Percentiles rank a stretch among this genome's conserved stretches.
phyloP scores from a whole-genome alignment of 2,329 filamentous ascomycete genomes.

The Xylariaceae sp. region DNA sequence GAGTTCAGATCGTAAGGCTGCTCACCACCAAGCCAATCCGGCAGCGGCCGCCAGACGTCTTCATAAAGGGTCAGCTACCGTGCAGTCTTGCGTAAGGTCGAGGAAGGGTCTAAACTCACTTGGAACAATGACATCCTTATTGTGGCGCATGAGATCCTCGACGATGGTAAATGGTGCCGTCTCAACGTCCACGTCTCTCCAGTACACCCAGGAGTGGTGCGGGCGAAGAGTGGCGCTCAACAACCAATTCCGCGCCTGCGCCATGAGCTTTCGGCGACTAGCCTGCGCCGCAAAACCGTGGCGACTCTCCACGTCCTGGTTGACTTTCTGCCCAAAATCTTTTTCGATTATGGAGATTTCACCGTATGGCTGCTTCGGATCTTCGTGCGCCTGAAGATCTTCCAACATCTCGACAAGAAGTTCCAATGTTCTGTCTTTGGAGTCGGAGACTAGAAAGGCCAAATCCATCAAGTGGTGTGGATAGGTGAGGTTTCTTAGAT shows the following conservation, averaged over 20 bases:
- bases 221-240: constrained; percentile 88
- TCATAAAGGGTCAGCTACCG: constrained; percentile 1
- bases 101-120: constrained; percentile 61
- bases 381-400: constrained; percentile 72
- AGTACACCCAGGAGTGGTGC: constrained; percentile 98
- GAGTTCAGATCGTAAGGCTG: constrained; percentile 98
- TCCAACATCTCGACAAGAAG: constrained; percentile 73
- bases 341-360: constrained; percentile 98
- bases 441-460: constrained; percentile 95
- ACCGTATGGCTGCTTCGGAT: constrained; percentile 79
- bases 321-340: constrained; percentile 96
- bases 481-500: constrained; percentile 93
- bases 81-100: neutral
- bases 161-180: constrained; percentile 95
- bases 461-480: constrained; percentile 95
- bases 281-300: constrained; percentile 97
- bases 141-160: constrained; percentile 97
- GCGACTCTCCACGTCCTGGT: constrained; percentile 94
- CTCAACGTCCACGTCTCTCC: constrained; percentile 97
- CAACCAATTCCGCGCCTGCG: constrained; percentile 95
- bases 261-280: constrained; percentile 91
- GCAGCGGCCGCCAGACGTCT: constrained; percentile 98
- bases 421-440: constrained; percentile 82
- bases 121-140: constrained; percentile 97
- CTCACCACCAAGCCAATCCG: constrained; percentile 97